These are phyloP conservation scores for Epichloe sibirici DNA, from an alignment of 2,329 filamentous ascomycete species.

Conservation along the genomic window DNA sequence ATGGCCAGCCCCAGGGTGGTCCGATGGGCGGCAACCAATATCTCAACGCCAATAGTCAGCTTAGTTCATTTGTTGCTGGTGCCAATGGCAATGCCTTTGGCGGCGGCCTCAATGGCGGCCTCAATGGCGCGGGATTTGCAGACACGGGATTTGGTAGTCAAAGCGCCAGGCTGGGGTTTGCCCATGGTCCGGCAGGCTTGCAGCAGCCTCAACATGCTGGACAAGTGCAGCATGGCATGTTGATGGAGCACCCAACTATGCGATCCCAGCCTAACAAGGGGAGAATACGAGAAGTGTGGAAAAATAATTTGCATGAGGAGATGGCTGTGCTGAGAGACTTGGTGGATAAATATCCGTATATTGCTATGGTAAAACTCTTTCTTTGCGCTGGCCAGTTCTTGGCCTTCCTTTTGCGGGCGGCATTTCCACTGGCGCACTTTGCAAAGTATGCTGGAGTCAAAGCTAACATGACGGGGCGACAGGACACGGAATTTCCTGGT, in stretches of 20 bases:
- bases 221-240: slow-evolving; percentile 27
- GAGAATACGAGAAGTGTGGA: slow-evolving; percentile 94
- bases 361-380: slow-evolving; percentile 74
- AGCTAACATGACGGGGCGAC: slow-evolving; percentile 9
- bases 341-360: slow-evolving; percentile 85
- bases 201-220: slow-evolving; percentile 45
- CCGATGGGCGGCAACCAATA: slow-evolving; percentile 59
- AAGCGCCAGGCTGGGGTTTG: slow-evolving; percentile 78
- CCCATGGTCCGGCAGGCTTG: slow-evolving; percentile 48
- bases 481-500: slow-evolving; percentile 98
- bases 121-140: slow-evolving; percentile 45
- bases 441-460: background rate
- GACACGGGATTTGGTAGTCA: slow-evolving; percentile 72
- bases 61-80: slow-evolving; percentile 54
- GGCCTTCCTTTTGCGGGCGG: too few species aligned
- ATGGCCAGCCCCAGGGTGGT: slow-evolving; percentile 36
- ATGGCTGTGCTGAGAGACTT: slow-evolving; percentile 74
- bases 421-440: background rate
- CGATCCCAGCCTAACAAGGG: slow-evolving; percentile 52
- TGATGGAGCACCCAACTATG: slow-evolving; percentile 31
- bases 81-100: slow-evolving; percentile 45
- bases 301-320: slow-evolving; percentile 80
- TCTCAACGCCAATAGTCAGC: slow-evolving; percentile 52
- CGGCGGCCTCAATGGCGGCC: slow-evolving; percentile 42
- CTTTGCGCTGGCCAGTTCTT: background rate